Evolutionary conservation across 441 rosid species (phyloP).

Genomic region (Pelargonium fulgidum): DNA sequence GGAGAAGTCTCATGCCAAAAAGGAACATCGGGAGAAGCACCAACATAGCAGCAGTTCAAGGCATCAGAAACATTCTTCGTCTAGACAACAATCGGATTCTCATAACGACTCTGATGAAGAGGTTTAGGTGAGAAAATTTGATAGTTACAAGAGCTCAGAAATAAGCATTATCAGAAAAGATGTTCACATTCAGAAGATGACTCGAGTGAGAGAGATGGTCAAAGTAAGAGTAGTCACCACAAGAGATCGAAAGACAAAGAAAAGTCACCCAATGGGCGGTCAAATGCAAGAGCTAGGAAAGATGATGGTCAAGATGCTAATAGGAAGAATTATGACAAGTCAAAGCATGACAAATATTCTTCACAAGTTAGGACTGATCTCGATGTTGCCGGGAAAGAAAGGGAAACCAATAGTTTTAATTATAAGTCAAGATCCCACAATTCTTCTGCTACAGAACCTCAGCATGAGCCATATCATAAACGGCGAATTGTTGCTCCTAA

Average conservation of each 20-base stretch:
- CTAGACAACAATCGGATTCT: constrained; percentile 30
- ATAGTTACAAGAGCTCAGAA: constrained; percentile 25
- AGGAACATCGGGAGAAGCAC: constrained; percentile 23
- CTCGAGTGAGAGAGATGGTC: constrained; percentile 28
- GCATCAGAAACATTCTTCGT: constrained; percentile 40
- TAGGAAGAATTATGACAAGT: constrained; percentile 33
- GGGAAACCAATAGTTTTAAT: constrained; percentile 24
- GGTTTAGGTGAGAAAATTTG: constrained; percentile 22
- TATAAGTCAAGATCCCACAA: constrained; percentile 8
- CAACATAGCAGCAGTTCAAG: constrained; percentile 28
- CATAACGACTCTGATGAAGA: constrained; percentile 35
- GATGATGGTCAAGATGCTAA: constrained; percentile 25
- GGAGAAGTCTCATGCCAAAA: neutral
- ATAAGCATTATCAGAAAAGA: constrained; percentile 29
- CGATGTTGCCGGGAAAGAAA: constrained; percentile 24
- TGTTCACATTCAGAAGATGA: constrained; percentile 34
- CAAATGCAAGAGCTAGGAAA: constrained; percentile 24
- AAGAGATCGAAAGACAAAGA: constrained; percentile 30
- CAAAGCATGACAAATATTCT: constrained; percentile 29
- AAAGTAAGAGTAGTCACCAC: constrained; percentile 23
- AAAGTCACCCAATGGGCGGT: constrained; percentile 22
- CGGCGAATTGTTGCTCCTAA: constrained; percentile 37
- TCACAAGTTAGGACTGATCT: constrained; percentile 20
- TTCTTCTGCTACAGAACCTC: constrained; percentile 16
- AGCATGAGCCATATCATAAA: constrained; percentile 32